Percentiles rank a stretch among this genome's conserved stretches.
Evolutionary conservation across 345 rosid genomes (phyloP).

Genomic region (Alliaria petiolata): DNA sequence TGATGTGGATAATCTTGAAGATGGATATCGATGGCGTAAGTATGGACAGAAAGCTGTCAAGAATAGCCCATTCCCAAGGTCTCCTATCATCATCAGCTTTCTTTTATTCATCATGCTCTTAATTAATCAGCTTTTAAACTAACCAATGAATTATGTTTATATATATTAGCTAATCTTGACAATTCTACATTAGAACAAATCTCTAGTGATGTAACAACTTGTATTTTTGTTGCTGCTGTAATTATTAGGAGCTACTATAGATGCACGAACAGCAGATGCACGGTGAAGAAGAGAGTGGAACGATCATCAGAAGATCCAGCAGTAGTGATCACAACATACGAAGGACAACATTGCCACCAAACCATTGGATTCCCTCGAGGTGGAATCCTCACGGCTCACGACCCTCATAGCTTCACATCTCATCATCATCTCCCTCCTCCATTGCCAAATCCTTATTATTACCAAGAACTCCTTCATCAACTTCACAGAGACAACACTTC

Average conservation of each 20-base stretch:
- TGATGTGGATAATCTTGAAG: conserved; percentile 95
- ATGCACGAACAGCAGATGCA: conserved; percentile 89
- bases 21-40: conserved; percentile 90
- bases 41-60: conserved; percentile 94
- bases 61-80: conserved; percentile 94
- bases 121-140: too few relatives aligned
- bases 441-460: conserved; percentile 36
- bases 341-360: conserved; percentile 98
- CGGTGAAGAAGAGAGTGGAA: conserved; percentile 96
- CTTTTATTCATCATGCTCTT: background rate
- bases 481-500: conserved; percentile 38
- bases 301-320: conserved; percentile 84
- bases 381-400: conserved; percentile 52
- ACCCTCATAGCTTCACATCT: conserved; percentile 44
- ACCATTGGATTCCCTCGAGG: conserved; percentile 74
- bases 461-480: conserved; percentile 39
- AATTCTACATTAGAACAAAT: too few relatives aligned
- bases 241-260: conserved; percentile 97
- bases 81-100: background rate
- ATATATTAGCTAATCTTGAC: too few relatives aligned
- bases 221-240: background rate
- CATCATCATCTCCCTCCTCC: conserved; percentile 41
- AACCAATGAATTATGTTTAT: background rate
- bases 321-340: conserved; percentile 84
- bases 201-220: background rate